Percentiles rank a stretch among this genome's conserved stretches.
phyloP scores from a whole-genome alignment of 73 alveolate species.

The Tetrahymena borealis region DNA sequence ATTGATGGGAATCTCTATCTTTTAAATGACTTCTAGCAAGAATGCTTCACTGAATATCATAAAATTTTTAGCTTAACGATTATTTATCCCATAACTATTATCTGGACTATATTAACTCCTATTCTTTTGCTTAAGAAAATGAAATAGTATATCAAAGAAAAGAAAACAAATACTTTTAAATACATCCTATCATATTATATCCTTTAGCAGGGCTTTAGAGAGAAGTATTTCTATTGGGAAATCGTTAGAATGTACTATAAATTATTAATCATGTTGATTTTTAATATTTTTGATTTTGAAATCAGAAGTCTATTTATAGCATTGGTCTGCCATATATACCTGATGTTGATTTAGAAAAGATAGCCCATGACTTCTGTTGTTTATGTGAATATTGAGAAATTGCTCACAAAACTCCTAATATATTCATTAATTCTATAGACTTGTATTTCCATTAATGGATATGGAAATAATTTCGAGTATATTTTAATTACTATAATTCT shows the following conservation, averaged over 20 bases:
- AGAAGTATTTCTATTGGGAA: not conserved
- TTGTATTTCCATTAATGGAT: not conserved
- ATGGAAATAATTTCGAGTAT: not conserved
- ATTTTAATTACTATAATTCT: not conserved
- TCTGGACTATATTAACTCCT: not conserved
- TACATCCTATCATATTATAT: not conserved
- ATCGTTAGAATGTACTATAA: not conserved
- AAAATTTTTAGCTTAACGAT: not conserved
- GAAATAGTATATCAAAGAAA: not conserved
- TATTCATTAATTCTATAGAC: not conserved
- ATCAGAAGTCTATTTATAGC: not conserved
- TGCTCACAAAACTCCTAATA: not conserved
- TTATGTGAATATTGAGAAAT: not conserved
- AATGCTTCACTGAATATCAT: not conserved
- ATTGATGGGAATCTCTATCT: not conserved
- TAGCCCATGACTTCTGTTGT: not conserved
- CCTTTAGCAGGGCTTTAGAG: not conserved
- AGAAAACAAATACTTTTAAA: not conserved
- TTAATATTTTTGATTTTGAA: not conserved
- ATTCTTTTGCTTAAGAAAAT: not conserved
- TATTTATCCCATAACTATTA: not conserved
- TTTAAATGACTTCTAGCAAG: not conserved
- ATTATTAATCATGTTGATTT: not conserved
- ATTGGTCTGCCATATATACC: not conserved
- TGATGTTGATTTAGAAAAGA: not conserved